phyloP scores from a whole-genome alignment of 1,139 yeast genomes.

The Geotrichum histeridarum region DNA sequence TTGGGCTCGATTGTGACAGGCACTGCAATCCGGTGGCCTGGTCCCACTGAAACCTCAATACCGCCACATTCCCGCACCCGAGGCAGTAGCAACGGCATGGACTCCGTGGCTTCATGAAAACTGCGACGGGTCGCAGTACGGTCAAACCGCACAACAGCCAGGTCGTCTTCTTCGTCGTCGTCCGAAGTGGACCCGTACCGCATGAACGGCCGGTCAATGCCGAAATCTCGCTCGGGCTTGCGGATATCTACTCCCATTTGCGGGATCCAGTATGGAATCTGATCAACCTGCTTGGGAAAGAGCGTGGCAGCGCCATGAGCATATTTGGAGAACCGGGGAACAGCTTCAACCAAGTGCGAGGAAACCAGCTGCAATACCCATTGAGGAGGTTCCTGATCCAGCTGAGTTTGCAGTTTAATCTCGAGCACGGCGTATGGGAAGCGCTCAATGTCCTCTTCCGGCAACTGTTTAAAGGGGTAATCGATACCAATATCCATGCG shows the following conservation, averaged over 20 bases:
- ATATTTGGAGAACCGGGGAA: slow-evolving; percentile 93
- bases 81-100: slow-evolving; percentile 41
- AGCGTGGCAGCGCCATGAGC: slow-evolving; percentile 92
- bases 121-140: slow-evolving; percentile 43
- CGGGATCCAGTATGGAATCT: slow-evolving; percentile 96
- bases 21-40: slow-evolving; percentile 84
- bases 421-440: slow-evolving; percentile 97
- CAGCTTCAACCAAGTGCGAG: slow-evolving; percentile 93
- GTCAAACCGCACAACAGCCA: slow-evolving; percentile 27
- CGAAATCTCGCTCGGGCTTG: slow-evolving; percentile 72
- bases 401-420: slow-evolving; percentile 92
- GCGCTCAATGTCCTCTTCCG: slow-evolving; percentile 78
- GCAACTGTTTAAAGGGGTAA: slow-evolving; percentile 83
- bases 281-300: slow-evolving; percentile 71
- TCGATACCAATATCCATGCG: slow-evolving; percentile 97
- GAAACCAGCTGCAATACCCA: slow-evolving; percentile 93
- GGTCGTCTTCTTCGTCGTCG: slow-evolving; percentile 38
- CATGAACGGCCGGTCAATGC: slow-evolving; percentile 54
- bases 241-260: slow-evolving; percentile 95
- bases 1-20: slow-evolving; percentile 98
- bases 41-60: slow-evolving; percentile 46
- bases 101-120: slow-evolving; percentile 77
- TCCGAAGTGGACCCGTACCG: slow-evolving; percentile 38
- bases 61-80: slow-evolving; percentile 23
- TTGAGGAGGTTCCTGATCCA: slow-evolving; percentile 97